These are phyloP conservation scores for Staphylotrichum tortipilum DNA, from an alignment of 495 filamentous ascomycete species.

Conservation along the genomic window DNA sequence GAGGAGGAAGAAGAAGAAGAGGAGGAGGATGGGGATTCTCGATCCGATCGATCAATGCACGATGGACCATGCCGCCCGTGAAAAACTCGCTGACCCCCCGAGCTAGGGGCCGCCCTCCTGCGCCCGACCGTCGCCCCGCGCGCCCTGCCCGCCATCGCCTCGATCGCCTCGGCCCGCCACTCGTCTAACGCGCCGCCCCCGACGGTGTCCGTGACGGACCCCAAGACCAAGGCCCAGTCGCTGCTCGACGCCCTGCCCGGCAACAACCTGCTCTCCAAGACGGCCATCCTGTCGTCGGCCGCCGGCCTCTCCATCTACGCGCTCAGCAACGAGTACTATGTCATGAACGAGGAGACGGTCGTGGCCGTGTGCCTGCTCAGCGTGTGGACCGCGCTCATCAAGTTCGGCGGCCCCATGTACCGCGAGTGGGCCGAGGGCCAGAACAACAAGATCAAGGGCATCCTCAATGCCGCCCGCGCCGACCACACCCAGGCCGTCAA, in stretches of 20 bases:
- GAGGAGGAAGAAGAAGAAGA: not conserved
- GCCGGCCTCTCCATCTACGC: slow-evolving; percentile 87
- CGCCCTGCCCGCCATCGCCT: slow-evolving; percentile 60
- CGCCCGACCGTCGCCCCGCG: slow-evolving; percentile 64
- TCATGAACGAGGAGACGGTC: slow-evolving; percentile 96
- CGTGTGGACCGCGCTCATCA: slow-evolving; percentile 79
- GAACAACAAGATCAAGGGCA: slow-evolving; percentile 77
- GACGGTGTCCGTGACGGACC: slow-evolving; percentile 73
- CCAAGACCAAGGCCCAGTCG: slow-evolving; percentile 89
- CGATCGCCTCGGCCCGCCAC: slow-evolving; percentile 53
- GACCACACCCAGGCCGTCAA: slow-evolving; percentile 95
- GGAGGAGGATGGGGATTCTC: no score
- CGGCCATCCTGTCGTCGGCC: slow-evolving; percentile 85
- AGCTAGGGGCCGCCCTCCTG: slow-evolving; percentile 76
- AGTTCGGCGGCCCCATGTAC: slow-evolving; percentile 89
- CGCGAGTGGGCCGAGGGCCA: slow-evolving; percentile 83
- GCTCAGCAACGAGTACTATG: slow-evolving; percentile 98
- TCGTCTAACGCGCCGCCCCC: slow-evolving; percentile 70
- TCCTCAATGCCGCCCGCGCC: slow-evolving; percentile 84
- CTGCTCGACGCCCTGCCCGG: slow-evolving; percentile 85
- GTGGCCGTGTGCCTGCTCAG: slow-evolving; percentile 80
- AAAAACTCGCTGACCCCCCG: not conserved
- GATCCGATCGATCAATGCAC: no score
- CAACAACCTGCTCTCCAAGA: slow-evolving; percentile 81
- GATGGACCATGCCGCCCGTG: no score